Evolutionary conservation across 129 eudicot genomes (phyloP).

Genomic region (Lonicera japonica): DNA sequence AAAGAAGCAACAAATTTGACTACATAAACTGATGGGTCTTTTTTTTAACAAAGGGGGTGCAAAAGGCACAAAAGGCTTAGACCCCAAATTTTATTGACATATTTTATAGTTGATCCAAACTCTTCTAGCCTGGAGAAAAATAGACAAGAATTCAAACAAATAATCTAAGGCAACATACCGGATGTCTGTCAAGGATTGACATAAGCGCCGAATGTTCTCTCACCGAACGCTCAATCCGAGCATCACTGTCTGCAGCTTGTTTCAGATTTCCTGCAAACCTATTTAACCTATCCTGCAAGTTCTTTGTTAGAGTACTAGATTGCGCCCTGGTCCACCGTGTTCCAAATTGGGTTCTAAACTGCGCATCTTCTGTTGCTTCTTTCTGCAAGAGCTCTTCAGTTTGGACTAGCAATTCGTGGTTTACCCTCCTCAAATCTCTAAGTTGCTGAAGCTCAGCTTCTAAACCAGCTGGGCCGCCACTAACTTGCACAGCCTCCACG

Average conservation of each 20-base stretch:
- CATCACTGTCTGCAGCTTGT: conserved; percentile 98
- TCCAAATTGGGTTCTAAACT: conserved; percentile 93
- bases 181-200: conserved; percentile 91
- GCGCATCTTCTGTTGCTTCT: conserved; percentile 95
- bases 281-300: conserved; percentile 84
- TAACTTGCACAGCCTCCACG: conserved; percentile 90
- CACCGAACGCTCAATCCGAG: conserved; percentile 87
- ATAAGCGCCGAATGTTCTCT: conserved; percentile 77
- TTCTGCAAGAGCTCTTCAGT: conserved; percentile 90
- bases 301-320: conserved; percentile 84
- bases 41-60: no score
- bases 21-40: no score
- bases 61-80: no score
- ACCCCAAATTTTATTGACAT: no score
- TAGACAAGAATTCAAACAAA: neutral
- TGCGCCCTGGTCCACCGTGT: conserved; percentile 98
- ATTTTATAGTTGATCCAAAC: neutral
- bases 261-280: conserved; percentile 93
- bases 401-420: conserved; percentile 76
- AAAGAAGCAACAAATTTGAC: no score
- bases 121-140: neutral
- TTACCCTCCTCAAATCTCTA: conserved; percentile 78
- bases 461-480: conserved; percentile 95
- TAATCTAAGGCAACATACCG: conserved; percentile 45
- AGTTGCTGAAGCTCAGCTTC: conserved; percentile 95